Evolutionary conservation across 768 basidiomycete species (phyloP).

Genomic region (Xerocomus potaroensis): DNA sequence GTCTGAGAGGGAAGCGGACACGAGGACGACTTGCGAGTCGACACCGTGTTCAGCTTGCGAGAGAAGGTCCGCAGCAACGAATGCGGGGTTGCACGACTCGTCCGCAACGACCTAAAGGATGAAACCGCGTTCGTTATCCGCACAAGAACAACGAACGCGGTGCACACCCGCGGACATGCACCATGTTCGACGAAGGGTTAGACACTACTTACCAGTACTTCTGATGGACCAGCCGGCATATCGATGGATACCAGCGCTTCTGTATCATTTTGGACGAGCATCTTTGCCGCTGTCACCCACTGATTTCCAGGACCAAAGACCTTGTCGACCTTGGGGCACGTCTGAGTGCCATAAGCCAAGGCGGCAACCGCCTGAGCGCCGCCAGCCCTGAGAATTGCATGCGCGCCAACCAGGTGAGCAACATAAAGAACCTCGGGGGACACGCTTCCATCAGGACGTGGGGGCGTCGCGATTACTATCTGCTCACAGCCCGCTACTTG

Average conservation of each 20-base stretch:
- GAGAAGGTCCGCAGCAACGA: slow-evolving; percentile 94
- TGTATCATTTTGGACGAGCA: slow-evolving; percentile 98
- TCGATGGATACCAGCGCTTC: slow-evolving; percentile 95
- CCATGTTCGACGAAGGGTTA: slow-evolving; percentile 55
- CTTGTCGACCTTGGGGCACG: slow-evolving; percentile 97
- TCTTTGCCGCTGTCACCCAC: slow-evolving; percentile 99
- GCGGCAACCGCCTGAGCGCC: slow-evolving; percentile 96
- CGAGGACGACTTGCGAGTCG: slow-evolving; percentile 96
- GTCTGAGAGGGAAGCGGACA: slow-evolving; percentile 66
- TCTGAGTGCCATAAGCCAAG: slow-evolving; percentile 93
- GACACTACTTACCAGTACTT: slow-evolving; percentile 72
- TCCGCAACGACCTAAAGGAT: slow-evolving; percentile 89
- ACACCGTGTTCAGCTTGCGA: slow-evolving; percentile 98
- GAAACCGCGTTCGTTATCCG: slow-evolving; percentile 29
- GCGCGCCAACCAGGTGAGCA: slow-evolving; percentile 85
- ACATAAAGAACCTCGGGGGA: slow-evolving; percentile 98
- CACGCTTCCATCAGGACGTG: slow-evolving; percentile 85
- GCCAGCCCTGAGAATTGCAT: slow-evolving; percentile 88
- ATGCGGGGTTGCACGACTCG: slow-evolving; percentile 75
- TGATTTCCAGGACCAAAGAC: slow-evolving; percentile 99
- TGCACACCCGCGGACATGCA: slow-evolving; percentile 53
- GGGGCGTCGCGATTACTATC: slow-evolving; percentile 95
- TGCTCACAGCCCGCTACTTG: slow-evolving; percentile 94
- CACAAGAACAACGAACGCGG: slow-evolving; percentile 38
- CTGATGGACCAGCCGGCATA: slow-evolving; percentile 98